These are phyloP conservation scores for Daedalea quercina DNA, from an alignment of 768 basidiomycete genomes.

Conservation along the genomic window DNA sequence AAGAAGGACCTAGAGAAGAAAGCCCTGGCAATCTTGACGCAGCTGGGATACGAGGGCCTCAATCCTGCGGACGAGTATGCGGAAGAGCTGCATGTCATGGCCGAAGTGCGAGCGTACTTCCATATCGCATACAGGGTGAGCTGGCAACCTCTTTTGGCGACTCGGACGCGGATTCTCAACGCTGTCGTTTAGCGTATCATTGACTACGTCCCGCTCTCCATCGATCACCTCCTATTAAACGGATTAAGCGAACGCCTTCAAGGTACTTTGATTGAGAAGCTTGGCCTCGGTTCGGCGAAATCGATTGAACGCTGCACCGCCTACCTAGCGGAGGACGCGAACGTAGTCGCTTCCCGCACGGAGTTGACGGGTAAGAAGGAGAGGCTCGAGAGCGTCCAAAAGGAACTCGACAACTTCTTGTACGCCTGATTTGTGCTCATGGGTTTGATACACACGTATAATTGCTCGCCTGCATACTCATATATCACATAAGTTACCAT, in stretches of 20 bases:
- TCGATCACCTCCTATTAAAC: conserved; percentile 42
- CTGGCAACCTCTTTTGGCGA: too few relatives aligned
- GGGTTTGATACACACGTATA: too few relatives aligned
- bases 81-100: conserved; percentile 58
- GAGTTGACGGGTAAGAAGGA: conserved; percentile 18
- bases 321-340: conserved; percentile 24
- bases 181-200: conserved; percentile 38
- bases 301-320: conserved; percentile 13
- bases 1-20: background rate
- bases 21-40: conserved; percentile 10
- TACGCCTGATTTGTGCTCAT: too few relatives aligned
- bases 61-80: conserved; percentile 39
- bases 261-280: conserved; percentile 16
- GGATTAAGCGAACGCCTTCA: conserved; percentile 19
- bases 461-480: too few relatives aligned
- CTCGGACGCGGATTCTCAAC: too few relatives aligned
- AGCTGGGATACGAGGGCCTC: conserved; percentile 10
- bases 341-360: conserved; percentile 16
- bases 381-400: conserved; percentile 18
- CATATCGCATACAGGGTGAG: conserved; percentile 40
- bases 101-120: conserved; percentile 66
- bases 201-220: conserved; percentile 35
- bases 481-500: too few relatives aligned
- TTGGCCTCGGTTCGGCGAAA: conserved; percentile 16
- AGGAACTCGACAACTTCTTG: conserved; percentile 17